Evolutionary conservation across 2,329 filamentous ascomycete species (phyloP), one percentile per base, ranked within the genome.

Genomic region (Verticillium zaregamsianum): DNA sequence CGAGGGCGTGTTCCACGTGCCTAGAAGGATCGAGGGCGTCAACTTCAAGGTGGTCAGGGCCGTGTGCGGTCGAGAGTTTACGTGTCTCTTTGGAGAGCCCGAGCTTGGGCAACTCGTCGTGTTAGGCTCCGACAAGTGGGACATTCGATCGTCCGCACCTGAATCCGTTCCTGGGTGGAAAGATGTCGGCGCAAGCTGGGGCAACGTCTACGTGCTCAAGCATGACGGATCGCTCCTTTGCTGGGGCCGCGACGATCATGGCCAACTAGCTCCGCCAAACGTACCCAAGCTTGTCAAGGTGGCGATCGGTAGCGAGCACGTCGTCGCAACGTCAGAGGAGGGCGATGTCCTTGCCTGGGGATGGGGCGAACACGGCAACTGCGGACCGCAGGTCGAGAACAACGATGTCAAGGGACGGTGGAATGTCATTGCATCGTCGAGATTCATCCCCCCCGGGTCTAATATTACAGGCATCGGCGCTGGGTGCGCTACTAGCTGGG

Each of bases 361-460:
- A 23, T 99, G 95, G 95, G 93, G 93, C 2, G 94, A 98, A 76
- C 95, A 99, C 76, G 95, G 95, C 1, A 99, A 99, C 73, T 99
- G 95, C 73, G 95, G 95, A 3, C 85, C 86, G 39, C 79, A 83
- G 14, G 85, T 87, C 64, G 78, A 82, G 20, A 78, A 83, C 64
- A 87, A 86, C 58, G 86, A 91, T 74, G 87, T 93, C 55, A 89
- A 88, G 66, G 89, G 84, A 11, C 81, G 80, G 63, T 91, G 84
- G 80, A 93, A 89, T 70, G 77, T 85, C 62, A 84, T 96, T 70
- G 82, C 83, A 25, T 83, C 86, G 55, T 78, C 80, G 59, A 82
- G 80, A 66, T 81, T 82, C 69, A 76, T 87, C 45, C 80, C 82
- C 17, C 72, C 80, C 5, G 78, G 75, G 11, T 80, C 77, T 61